phyloP scores from a whole-genome alignment of 305 asterid species.

The Caryopteris hybrid region DNA sequence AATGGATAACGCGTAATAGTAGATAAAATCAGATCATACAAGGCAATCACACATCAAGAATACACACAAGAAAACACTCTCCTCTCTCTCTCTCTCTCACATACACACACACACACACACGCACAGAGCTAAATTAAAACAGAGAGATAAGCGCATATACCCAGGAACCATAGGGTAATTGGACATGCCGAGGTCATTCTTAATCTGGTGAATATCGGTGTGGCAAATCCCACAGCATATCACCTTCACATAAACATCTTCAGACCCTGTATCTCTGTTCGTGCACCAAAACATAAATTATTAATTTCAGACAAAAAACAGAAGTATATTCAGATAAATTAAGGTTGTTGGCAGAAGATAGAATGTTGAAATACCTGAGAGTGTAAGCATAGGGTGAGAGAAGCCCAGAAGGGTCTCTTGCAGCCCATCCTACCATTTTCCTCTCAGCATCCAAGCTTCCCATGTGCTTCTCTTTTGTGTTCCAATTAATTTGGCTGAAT shows the following conservation, averaged over 20 bases:
- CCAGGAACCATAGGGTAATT: conserved; percentile 98
- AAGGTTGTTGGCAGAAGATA: background rate
- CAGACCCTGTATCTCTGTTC: conserved; percentile 68
- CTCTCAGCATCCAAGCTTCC: conserved; percentile 65
- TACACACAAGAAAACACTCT: background rate
- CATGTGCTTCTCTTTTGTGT: too few species aligned
- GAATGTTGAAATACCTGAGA: conserved; percentile 51
- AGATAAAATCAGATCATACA: background rate
- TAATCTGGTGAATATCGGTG: conserved; percentile 76
- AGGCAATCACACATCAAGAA: too few species aligned
- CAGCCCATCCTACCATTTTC: conserved; percentile 78
- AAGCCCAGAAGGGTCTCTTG: conserved; percentile 76
- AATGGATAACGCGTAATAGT: too few species aligned
- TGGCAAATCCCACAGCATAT: conserved; percentile 89
- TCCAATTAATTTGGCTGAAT: too few species aligned
- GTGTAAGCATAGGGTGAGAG: conserved; percentile 73
- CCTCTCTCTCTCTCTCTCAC: background rate
- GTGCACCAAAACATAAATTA: background rate
- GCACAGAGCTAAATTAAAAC: background rate
- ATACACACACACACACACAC: too few species aligned
- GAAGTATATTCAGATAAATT: background rate
- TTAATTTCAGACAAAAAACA: background rate
- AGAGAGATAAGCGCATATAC: conserved; percentile 32
- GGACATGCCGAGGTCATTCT: conserved; percentile 95
- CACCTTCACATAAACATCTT: conserved; percentile 80